Evolutionary conservation across 768 basidiomycete genomes (phyloP).

Genomic region (Boletales sp.): DNA sequence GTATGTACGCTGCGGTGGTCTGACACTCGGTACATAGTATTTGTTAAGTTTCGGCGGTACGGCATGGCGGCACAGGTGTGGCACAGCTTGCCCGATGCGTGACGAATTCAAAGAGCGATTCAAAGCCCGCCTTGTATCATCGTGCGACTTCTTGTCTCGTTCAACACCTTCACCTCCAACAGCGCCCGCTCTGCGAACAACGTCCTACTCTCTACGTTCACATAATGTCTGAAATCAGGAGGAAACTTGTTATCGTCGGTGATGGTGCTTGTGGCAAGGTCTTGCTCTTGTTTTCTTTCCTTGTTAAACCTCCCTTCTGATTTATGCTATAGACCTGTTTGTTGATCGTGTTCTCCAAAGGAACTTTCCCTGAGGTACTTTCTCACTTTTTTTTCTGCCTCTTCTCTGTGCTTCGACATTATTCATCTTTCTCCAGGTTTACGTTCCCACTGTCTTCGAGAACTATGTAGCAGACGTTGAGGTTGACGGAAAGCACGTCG

Average conservation of each 20-base stretch:
- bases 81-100: constrained; percentile 19
- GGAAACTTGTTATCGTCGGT: constrained; percentile 98
- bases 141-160: constrained; percentile 37
- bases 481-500: constrained; percentile 97
- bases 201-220: constrained; percentile 33
- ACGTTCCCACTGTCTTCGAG: constrained; percentile 99
- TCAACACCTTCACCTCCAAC: constrained; percentile 36
- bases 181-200: constrained; percentile 32
- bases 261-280: constrained; percentile 98
- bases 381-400: background rate
- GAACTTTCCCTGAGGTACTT: constrained; percentile 88
- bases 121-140: constrained; percentile 34
- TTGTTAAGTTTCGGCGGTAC: constrained; percentile 6
- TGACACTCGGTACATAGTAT: background rate
- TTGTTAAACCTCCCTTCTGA: constrained; percentile 14
- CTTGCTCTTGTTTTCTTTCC: constrained; percentile 2
- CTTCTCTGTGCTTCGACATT: background rate
- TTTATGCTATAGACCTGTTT: constrained; percentile 67
- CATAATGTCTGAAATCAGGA: constrained; percentile 93
- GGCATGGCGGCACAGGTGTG: constrained; percentile 31
- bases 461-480: constrained; percentile 99
- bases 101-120: constrained; percentile 32
- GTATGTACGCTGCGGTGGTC: constrained; percentile 47
- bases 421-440: constrained; percentile 58
- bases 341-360: constrained; percentile 95